Conservation (phyloP, 106 monocot genomes). For the Apostasia ramifera region DNA sequence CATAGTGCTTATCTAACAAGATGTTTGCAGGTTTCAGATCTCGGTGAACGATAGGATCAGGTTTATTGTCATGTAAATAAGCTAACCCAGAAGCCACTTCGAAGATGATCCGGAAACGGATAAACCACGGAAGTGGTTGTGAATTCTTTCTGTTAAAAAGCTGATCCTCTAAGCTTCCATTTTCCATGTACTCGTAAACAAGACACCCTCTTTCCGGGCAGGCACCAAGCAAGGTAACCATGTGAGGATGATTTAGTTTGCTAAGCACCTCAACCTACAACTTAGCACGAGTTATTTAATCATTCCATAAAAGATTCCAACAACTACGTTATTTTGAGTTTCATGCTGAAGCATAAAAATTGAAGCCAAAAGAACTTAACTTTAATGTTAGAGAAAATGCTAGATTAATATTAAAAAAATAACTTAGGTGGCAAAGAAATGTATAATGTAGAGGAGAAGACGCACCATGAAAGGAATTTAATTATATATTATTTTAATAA, state of each 20-base stretch:
- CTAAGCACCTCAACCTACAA: constrained; percentile 80
- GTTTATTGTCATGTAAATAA: constrained; percentile 69
- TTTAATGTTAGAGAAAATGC: too few species aligned
- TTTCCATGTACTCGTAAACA: constrained; percentile 88
- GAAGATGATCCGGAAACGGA: constrained; percentile 58
- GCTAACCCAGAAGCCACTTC: constrained; percentile 80
- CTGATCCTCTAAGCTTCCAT: constrained; percentile 75
- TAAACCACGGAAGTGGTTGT: constrained; percentile 53
- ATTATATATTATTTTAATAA: too few species aligned
- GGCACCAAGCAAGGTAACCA: constrained; percentile 69
- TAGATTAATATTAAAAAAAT: too few species aligned
- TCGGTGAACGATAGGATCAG: constrained; percentile 84
- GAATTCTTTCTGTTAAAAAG: constrained; percentile 34
- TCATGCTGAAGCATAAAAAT: too few species aligned
- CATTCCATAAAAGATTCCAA: too few species aligned
- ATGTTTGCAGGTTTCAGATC: constrained; percentile 93
- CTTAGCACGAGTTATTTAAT: too few species aligned
- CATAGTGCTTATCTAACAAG: constrained; percentile 56
- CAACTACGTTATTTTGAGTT: too few species aligned
- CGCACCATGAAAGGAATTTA: too few species aligned
- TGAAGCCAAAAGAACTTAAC: too few species aligned
- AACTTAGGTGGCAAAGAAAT: too few species aligned
- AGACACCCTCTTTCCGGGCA: constrained; percentile 69
- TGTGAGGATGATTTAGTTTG: constrained; percentile 72
- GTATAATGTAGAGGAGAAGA: too few species aligned